A percentile compares a stretch with the other conserved stretches of the same genome.
phyloP scores from a whole-genome alignment of 805 yeast genomes.

The Nakazawaea siamensis region DNA sequence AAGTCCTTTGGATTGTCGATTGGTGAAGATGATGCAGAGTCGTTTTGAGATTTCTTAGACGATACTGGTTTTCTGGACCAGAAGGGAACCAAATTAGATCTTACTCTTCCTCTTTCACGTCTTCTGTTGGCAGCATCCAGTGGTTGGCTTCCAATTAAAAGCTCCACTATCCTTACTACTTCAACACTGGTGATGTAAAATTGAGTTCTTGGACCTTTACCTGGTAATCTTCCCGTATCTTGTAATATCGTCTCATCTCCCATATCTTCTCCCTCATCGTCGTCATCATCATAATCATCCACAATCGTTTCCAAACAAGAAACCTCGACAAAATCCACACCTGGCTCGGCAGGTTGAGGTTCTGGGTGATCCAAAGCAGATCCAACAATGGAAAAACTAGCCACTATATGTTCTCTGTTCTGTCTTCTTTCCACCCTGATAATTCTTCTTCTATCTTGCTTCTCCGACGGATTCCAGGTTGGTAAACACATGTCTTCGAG shows the following conservation, averaged over 20 bases:
- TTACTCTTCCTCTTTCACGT: slow-evolving; percentile 56
- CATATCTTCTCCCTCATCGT: slow-evolving; percentile 14
- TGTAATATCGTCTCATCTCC: slow-evolving; percentile 16
- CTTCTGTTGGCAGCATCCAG: slow-evolving; percentile 43
- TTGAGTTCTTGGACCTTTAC: slow-evolving; percentile 15
- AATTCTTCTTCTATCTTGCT: slow-evolving; percentile 44
- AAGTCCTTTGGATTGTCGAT: slow-evolving; percentile 19
- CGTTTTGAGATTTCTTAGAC: slow-evolving; percentile 25
- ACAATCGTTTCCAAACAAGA: slow-evolving; percentile 45
- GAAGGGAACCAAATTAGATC: slow-evolving; percentile 59
- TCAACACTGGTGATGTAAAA: slow-evolving; percentile 60
- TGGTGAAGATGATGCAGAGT: slow-evolving; percentile 11
- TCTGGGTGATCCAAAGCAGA: slow-evolving; percentile 39
- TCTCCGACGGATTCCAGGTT: slow-evolving; percentile 39
- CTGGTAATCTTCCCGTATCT: not conserved
- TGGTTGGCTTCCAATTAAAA: slow-evolving; percentile 42
- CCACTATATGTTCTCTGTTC: slow-evolving; percentile 35
- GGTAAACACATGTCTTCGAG: slow-evolving; percentile 42
- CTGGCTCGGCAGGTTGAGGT: slow-evolving; percentile 28
- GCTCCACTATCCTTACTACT: slow-evolving; percentile 56
- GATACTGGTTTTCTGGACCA: slow-evolving; percentile 57
- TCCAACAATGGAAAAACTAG: slow-evolving; percentile 43
- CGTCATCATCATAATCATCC: slow-evolving; percentile 18
- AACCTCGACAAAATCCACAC: slow-evolving; percentile 47
- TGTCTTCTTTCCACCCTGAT: slow-evolving; percentile 50